Evolutionary conservation across 1,139 yeast genomes (phyloP), one percentile per base, ranked within the genome.

Genomic region (Pneumocystis oryctolagi): DNA sequence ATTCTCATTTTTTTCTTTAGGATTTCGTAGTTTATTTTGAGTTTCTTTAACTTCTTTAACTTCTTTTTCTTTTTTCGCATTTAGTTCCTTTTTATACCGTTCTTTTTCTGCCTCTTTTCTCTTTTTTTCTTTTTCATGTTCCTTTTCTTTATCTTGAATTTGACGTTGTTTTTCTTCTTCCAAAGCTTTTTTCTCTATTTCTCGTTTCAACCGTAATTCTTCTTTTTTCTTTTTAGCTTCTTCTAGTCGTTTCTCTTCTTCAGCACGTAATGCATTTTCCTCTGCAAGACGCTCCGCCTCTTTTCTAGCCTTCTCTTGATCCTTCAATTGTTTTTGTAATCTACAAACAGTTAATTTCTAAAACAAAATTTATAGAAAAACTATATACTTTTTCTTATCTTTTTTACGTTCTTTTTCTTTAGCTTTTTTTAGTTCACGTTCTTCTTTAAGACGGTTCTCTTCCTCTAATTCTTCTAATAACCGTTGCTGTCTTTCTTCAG

Each of bases 391-490:
- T 72, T 86, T 87, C 79, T 86, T 87, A 69, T 87, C 94, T 71
- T 84, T 84, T 64, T 85, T 84, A 75, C 84, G 84, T 70, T 88
- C 95, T 73, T 82, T 84, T 68, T 86, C 92, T 65, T 80, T 80
- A 66, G 80, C 78, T 70, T 84, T 85, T 73, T 85, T 85, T 72
- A 82, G 81, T 71, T 85, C 92, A 60, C 82, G 82, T 68, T 85
- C 89, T 70, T 81, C 82, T 70, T 83, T 81, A 35, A 84, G 82
- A 61, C 79, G 78, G 68, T 83, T 87, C 72, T 87, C 95, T 25
- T 85, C 88, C 65, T 87, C 95, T 60, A 88, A 79, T 71, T 88
- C 96, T 70, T 83, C 89, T 66, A 87, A 81, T 66, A 86, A 80
- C 72, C 79, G 82, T 69, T 80, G 82, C 62, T 87, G 85, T 63